A percentile compares a stretch with the other conserved stretches of the same genome.
Evolutionary conservation across 495 filamentous ascomycete genomes (phyloP).

Genomic region (Aspergillus sclerotiicarbonarius): DNA sequence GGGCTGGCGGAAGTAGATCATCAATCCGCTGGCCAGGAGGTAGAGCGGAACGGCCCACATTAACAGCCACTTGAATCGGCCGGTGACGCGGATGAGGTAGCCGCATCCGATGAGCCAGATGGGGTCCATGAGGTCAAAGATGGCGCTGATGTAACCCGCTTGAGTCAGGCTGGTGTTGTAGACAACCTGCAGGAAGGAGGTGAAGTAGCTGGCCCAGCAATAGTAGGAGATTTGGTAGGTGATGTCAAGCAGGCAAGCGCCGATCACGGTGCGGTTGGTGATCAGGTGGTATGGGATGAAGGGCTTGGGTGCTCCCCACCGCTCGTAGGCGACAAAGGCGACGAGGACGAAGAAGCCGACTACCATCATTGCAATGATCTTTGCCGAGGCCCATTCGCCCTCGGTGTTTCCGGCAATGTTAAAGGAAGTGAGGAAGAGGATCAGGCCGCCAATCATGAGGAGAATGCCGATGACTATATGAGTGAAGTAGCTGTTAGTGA

Average conservation of each 20-base stretch:
- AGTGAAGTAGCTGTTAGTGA: neutral
- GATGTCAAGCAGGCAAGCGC: slow-evolving; percentile 56
- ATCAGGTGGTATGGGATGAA: slow-evolving; percentile 62
- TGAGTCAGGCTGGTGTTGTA: slow-evolving; percentile 51
- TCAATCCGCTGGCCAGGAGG: slow-evolving; percentile 56
- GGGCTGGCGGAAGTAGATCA: slow-evolving; percentile 66
- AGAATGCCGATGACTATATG: slow-evolving; percentile 50
- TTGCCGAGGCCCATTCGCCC: slow-evolving; percentile 46
- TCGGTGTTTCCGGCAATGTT: slow-evolving; percentile 44
- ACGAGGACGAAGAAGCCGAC: slow-evolving; percentile 54
- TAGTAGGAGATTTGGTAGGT: slow-evolving; percentile 55
- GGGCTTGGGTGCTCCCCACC: slow-evolving; percentile 47
- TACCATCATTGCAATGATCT: slow-evolving; percentile 57
- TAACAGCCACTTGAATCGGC: slow-evolving; percentile 53
- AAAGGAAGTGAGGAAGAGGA: slow-evolving; percentile 62
- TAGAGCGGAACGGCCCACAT: slow-evolving; percentile 58
- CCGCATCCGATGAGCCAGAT: slow-evolving; percentile 50
- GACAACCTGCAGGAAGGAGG: slow-evolving; percentile 73
- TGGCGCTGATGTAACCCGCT: slow-evolving; percentile 54
- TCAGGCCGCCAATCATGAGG: slow-evolving; percentile 54
- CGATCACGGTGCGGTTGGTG: slow-evolving; percentile 61
- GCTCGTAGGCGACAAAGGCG: slow-evolving; percentile 57
- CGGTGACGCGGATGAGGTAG: slow-evolving; percentile 51
- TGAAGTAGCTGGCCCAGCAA: slow-evolving; percentile 61
- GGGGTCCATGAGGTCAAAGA: slow-evolving; percentile 49